Evolutionary conservation across 495 filamentous ascomycete species (phyloP).

Genomic region (Penicillium samsonianum): DNA sequence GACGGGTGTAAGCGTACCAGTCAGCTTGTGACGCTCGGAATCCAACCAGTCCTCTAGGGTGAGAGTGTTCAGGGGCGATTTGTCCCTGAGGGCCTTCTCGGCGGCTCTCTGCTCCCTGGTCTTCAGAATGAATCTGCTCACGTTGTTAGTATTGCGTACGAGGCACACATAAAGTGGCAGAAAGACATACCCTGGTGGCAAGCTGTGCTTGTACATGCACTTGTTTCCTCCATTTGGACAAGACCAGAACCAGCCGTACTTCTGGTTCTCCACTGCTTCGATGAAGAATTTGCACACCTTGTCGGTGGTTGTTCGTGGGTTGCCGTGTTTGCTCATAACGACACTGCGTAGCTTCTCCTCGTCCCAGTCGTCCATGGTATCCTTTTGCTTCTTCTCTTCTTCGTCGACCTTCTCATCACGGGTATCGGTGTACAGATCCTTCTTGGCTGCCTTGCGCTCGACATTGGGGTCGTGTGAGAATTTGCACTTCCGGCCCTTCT

Average conservation of each 20-base stretch:
- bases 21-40: constrained; percentile 89
- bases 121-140: constrained; percentile 83
- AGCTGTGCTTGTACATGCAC: constrained; percentile 97
- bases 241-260: constrained; percentile 99
- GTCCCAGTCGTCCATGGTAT: constrained; percentile 95
- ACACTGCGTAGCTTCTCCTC: constrained; percentile 92
- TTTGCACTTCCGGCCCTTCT: constrained; percentile 97
- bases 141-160: constrained; percentile 26
- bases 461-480: constrained; percentile 90
- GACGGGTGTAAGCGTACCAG: constrained; percentile 87
- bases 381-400: constrained; percentile 80
- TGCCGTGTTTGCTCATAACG: constrained; percentile 93
- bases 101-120: constrained; percentile 95
- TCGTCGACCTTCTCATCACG: constrained; percentile 67
- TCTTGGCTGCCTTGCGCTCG: constrained; percentile 90
- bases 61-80: constrained; percentile 89
- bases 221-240: constrained; percentile 97
- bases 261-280: constrained; percentile 94
- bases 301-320: constrained; percentile 92
- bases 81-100: constrained; percentile 97
- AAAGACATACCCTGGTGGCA: constrained; percentile 80
- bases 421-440: constrained; percentile 85
- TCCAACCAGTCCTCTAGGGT: constrained; percentile 98
- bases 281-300: constrained; percentile 99
- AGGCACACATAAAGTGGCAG: not conserved